A percentile compares a stretch with the other conserved stretches of the same genome.
These are phyloP conservation scores for Periconia macrospinosa DNA, from an alignment of 2,329 filamentous ascomycete species.

Conservation along the genomic window DNA sequence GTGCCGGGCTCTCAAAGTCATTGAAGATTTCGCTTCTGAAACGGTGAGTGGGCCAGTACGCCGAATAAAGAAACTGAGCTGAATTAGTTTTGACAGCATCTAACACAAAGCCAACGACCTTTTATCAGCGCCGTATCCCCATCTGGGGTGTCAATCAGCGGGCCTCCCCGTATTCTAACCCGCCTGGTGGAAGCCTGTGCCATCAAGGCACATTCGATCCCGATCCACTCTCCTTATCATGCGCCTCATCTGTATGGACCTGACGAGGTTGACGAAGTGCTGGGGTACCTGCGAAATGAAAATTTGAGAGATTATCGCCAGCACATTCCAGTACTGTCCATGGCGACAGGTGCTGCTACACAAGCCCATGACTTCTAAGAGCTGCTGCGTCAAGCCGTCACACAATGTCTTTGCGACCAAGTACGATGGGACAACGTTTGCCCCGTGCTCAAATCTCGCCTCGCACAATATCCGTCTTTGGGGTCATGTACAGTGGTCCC, in stretches of 20 bases:
- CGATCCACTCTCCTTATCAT: neutral
- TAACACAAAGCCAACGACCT: neutral
- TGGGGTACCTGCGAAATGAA: neutral
- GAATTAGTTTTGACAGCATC: neutral
- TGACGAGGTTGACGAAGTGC: neutral
- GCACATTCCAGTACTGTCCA: neutral
- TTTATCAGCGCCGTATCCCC: neutral
- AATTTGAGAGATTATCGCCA: neutral
- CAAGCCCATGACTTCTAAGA: neutral
- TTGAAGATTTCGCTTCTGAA: neutral
- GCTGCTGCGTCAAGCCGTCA: neutral
- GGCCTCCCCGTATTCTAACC: neutral
- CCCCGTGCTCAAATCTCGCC: no score
- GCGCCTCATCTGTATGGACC: neutral
- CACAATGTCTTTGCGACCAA: neutral
- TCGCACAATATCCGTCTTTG: no score
- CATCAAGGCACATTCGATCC: neutral
- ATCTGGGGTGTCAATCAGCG: neutral
- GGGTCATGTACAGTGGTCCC: no score
- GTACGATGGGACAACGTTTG: neutral
- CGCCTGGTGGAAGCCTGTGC: neutral
- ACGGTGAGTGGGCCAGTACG: no score
- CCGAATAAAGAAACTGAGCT: neutral
- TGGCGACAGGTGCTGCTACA: neutral
- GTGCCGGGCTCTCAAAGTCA: neutral